Evolutionary conservation across 257 asterid species (phyloP).

Genomic region (Solanum habrochaites): DNA sequence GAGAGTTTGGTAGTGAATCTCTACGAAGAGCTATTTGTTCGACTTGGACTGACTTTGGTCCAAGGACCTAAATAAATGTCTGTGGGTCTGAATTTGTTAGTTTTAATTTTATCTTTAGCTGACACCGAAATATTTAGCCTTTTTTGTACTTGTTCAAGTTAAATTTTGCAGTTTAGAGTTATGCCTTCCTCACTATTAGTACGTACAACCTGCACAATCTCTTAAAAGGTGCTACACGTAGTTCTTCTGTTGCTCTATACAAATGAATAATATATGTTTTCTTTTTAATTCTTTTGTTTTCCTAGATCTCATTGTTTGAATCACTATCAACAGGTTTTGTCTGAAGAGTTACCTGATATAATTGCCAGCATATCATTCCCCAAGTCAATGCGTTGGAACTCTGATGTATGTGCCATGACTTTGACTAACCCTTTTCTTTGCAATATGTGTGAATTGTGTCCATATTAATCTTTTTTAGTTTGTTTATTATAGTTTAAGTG

Average conservation of each 20-base stretch:
- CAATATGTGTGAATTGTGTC: not conserved
- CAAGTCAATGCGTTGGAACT: conserved; percentile 98
- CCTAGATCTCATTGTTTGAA: not conserved
- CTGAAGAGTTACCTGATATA: conserved; percentile 65
- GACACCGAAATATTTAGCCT: not conserved
- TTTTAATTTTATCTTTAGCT: not conserved
- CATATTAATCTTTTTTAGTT: not conserved
- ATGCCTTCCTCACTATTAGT: not conserved
- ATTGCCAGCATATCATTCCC: conserved; percentile 72
- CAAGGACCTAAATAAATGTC: not conserved
- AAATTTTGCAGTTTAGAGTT: not conserved
- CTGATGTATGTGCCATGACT: conserved; percentile 57
- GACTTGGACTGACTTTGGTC: not conserved
- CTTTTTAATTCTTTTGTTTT: not conserved
- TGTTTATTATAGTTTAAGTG: not conserved
- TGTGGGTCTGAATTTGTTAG: not conserved
- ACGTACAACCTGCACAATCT: not conserved
- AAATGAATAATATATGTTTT: not conserved
- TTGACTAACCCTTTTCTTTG: not conserved
- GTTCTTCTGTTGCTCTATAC: not conserved
- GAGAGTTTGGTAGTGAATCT: not conserved
- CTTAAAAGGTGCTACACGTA: not conserved
- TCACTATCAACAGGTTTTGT: conserved; percentile 53
- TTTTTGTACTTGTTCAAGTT: not conserved
- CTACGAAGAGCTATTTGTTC: not conserved